Evolutionary conservation across 371 early-diverging fungal genomes (phyloP).

Genomic region (Funneliformis caledonium): DNA sequence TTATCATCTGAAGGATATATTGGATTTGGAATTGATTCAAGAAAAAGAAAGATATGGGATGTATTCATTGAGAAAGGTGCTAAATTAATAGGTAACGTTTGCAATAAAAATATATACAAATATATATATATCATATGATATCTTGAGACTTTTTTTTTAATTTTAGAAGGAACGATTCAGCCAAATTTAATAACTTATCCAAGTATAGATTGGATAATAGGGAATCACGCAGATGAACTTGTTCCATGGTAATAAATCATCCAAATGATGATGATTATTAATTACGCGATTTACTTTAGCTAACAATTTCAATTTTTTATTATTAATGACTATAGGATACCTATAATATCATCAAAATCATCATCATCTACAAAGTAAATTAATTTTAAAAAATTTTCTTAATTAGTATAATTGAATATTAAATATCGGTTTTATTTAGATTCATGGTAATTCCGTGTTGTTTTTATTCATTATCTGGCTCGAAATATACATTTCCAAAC

Average conservation of each 20-base stretch:
- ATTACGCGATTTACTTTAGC: background rate
- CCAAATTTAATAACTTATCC: conserved; percentile 58
- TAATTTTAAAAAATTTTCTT: background rate
- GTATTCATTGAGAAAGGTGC: conserved; percentile 43
- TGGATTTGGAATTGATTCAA: conserved; percentile 84
- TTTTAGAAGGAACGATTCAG: conserved; percentile 62
- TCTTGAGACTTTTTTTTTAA: background rate
- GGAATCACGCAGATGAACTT: conserved; percentile 91
- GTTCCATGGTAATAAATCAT: conserved; percentile 72
- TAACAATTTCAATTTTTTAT: conserved; percentile 8
- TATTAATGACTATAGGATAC: conserved; percentile 55
- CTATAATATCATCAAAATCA: conserved; percentile 75
- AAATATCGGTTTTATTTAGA: conserved; percentile 43
- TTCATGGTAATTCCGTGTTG: conserved; percentile 88
- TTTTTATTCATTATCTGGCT: conserved; percentile 73
- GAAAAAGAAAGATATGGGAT: conserved; percentile 80
- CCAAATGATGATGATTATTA: no score
- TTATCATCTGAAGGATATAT: conserved; percentile 76
- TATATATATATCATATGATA: background rate
- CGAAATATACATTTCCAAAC: conserved; percentile 48
- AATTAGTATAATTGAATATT: conserved; percentile 34
- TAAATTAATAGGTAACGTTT: conserved; percentile 7
- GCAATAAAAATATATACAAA: background rate
- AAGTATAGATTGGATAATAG: conserved; percentile 81
- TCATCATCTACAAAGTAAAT: conserved; percentile 60